Conservation (phyloP, 2,329 filamentous ascomycete species). For the Dothistroma pini region DNA sequence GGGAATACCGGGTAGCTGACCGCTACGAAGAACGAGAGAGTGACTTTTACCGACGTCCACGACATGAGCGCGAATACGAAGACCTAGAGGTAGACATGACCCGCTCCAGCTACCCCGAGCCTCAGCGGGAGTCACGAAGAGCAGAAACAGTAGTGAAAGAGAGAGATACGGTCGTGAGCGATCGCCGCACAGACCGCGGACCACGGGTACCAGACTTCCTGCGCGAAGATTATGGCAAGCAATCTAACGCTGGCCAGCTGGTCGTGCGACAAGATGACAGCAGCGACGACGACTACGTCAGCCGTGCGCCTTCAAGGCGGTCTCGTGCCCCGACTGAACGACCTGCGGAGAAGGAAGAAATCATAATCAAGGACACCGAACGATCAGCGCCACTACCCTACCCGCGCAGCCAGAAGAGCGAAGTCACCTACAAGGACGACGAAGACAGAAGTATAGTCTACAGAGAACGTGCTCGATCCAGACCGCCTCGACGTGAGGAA, state of each 20-base stretch:
- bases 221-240: constrained; percentile 48
- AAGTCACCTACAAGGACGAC: constrained; percentile 17
- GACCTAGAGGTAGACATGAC: constrained; percentile 49
- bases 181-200: constrained; percentile 37
- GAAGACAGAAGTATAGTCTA: constrained; percentile 40
- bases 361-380: constrained; percentile 36
- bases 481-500: constrained; percentile 31
- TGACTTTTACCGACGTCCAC: constrained; percentile 37
- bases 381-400: constrained; percentile 24
- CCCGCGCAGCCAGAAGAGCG: constrained; percentile 27
- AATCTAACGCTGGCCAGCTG: constrained; percentile 40
- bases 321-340: constrained; percentile 34
- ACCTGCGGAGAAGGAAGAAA: constrained; percentile 41
- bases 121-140: constrained; percentile 18
- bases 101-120: constrained; percentile 28
- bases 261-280: constrained; percentile 42
- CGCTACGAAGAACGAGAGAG: constrained; percentile 48
- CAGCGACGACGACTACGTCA: constrained; percentile 34
- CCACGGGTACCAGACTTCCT: constrained; percentile 49
- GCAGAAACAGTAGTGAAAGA: constrained; percentile 30
- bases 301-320: constrained; percentile 26
- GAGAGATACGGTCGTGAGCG: constrained; percentile 33
- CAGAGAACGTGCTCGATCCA: constrained; percentile 37
- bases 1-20: constrained; percentile 34
- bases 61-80: constrained; percentile 45